phyloP scores from a whole-genome alignment of 1,284 basidiomycete species.

The Malassezia sp. region DNA sequence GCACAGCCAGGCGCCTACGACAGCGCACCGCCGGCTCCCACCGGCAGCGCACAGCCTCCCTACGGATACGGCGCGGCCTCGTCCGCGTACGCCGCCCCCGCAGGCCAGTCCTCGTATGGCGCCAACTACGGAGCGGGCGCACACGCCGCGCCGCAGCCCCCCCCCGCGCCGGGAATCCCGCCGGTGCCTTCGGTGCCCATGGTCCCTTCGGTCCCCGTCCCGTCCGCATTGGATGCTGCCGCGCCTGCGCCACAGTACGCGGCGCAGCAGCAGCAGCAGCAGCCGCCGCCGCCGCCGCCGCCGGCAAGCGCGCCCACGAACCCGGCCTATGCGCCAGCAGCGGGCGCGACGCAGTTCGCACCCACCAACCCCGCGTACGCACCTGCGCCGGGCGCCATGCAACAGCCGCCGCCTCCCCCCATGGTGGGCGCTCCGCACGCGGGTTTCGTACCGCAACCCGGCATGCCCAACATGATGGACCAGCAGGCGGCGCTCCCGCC shows the following conservation, averaged over 20 bases:
- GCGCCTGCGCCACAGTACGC: slow-evolving; percentile 52
- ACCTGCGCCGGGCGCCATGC: slow-evolving; percentile 44
- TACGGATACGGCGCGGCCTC: too few species aligned
- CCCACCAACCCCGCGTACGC: slow-evolving; percentile 32
- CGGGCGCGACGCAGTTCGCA: slow-evolving; percentile 21
- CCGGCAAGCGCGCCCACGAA: slow-evolving; percentile 6
- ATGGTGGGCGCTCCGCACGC: slow-evolving; percentile 47
- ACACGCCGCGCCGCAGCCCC: too few species aligned
- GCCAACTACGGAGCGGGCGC: too few species aligned
- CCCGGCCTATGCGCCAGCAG: slow-evolving; percentile 15
- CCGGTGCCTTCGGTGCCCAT: slow-evolving; percentile 19
- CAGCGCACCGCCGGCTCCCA: too few species aligned
- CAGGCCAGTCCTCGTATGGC: too few species aligned
- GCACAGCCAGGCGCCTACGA: too few species aligned
- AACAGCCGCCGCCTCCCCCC: slow-evolving; percentile 25
- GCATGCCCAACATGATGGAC: slow-evolving; percentile 17
- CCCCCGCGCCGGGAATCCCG: too few species aligned
- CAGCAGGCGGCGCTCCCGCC: slow-evolving; percentile 37
- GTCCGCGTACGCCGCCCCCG: too few species aligned
- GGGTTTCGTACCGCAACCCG: slow-evolving; percentile 28
- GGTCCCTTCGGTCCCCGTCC: slow-evolving; percentile 16
- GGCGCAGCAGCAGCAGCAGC: slow-evolving; percentile 18
- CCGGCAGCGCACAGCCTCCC: too few species aligned
- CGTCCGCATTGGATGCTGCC: slow-evolving; percentile 32
- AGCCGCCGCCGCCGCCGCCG: slow-evolving; percentile 17